Conservation (phyloP, 805 yeast genomes). For the Candida maris region DNA sequence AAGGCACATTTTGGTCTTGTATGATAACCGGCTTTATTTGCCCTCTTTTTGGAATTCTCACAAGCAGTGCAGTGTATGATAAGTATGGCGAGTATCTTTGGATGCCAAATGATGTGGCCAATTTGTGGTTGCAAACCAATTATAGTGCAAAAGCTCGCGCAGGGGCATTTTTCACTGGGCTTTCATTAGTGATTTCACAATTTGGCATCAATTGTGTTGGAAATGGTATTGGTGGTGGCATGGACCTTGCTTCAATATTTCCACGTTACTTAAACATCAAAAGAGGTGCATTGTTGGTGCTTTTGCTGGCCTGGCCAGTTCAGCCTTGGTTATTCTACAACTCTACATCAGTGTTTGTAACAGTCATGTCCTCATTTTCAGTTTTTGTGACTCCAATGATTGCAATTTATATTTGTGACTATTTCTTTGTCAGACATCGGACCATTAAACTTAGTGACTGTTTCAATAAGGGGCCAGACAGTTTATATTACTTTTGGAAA, state of each 20-base stretch:
- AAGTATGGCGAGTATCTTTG: slow-evolving; percentile 38
- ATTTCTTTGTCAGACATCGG: slow-evolving; percentile 36
- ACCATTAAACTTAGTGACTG: slow-evolving; percentile 37
- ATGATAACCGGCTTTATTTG: slow-evolving; percentile 19
- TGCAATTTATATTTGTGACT: slow-evolving; percentile 36
- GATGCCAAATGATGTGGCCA: slow-evolving; percentile 38
- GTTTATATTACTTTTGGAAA: slow-evolving; percentile 32
- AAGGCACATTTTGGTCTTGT: slow-evolving; percentile 6
- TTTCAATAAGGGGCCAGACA: slow-evolving; percentile 29
- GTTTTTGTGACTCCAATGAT: slow-evolving; percentile 37
- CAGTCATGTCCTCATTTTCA: slow-evolving; percentile 35
- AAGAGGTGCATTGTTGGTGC: slow-evolving; percentile 42
- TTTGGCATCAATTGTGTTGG: slow-evolving; percentile 51
- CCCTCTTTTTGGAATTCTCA: slow-evolving; percentile 22
- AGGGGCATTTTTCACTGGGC: slow-evolving; percentile 17
- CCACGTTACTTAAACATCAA: slow-evolving; percentile 56
- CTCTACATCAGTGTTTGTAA: slow-evolving; percentile 33
- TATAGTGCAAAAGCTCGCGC: slow-evolving; percentile 8
- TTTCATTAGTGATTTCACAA: slow-evolving; percentile 54
- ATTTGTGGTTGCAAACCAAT: slow-evolving; percentile 26
- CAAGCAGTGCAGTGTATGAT: slow-evolving; percentile 25
- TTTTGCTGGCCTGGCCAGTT: slow-evolving; percentile 32
- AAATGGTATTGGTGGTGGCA: slow-evolving; percentile 7
- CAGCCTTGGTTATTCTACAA: slow-evolving; percentile 39
- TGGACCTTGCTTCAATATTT: slow-evolving; percentile 33